phyloP scores from a whole-genome alignment of 176 grass and related monocot species.

The Carex littledalei region DNA sequence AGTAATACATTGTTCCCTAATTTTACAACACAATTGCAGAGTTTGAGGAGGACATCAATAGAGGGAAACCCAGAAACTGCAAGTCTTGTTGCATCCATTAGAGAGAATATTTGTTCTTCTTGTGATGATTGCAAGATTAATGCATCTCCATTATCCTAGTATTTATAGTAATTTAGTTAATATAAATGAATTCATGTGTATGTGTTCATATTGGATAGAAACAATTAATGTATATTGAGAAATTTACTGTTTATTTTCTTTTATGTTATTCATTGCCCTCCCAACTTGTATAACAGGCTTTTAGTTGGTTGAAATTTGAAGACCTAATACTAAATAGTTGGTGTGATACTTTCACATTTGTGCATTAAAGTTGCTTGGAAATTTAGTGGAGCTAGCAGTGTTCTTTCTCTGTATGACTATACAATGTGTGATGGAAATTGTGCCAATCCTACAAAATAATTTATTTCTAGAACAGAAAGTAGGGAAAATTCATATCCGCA shows the following conservation, averaged over 20 bases:
- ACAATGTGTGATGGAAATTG: too few relatives aligned
- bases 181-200: background rate
- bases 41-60: slow-evolving; percentile 47
- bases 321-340: background rate
- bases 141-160: slow-evolving; percentile 21
- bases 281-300: slow-evolving; percentile 7
- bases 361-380: background rate
- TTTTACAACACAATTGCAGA: slow-evolving; percentile 25
- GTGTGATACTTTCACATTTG: background rate
- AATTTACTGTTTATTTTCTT: background rate
- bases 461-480: background rate
- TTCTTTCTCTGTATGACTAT: background rate
- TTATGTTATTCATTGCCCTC: background rate
- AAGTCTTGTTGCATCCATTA: slow-evolving; percentile 54
- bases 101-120: slow-evolving; percentile 35
- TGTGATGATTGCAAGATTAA: slow-evolving; percentile 10
- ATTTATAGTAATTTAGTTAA: slow-evolving; percentile 17
- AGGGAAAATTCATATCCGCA: too few relatives aligned
- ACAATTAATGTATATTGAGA: slow-evolving; percentile 14
- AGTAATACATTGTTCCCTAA: background rate
- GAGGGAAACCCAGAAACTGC: slow-evolving; percentile 39
- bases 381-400: background rate
- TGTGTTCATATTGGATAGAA: slow-evolving; percentile 2
- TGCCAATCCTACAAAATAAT: background rate
- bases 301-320: slow-evolving; percentile 15